Evolutionary conservation across 2,329 filamentous ascomycete species (phyloP), one percentile per base, ranked within the genome.

Genomic region (Leptoxyphium fumago): DNA sequence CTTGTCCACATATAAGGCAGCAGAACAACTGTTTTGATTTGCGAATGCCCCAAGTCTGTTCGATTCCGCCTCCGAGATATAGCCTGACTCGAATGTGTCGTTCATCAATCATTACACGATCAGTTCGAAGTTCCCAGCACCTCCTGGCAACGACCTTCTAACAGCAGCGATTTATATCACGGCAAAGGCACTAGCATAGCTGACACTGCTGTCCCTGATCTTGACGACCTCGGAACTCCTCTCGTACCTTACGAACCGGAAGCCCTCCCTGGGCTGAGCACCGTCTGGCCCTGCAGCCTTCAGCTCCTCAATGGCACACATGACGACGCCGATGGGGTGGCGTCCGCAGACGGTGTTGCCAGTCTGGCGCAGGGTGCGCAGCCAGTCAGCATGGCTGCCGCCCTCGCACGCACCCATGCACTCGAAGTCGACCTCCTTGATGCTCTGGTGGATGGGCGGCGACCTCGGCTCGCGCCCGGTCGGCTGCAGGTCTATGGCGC

Each of bases 301-400:
- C 29, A 84, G 58, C 41, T 71, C 65, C 64, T 95, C 88, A 47
- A 96, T 63, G 0, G 82, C 87, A 0, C 88, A 86, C 85, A 98
- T 87, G 32, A 83, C 75, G 3, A 96, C 81, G 0, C 91, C 88
- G 54, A 98, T 96, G 0, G 91, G 91, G 66, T 98, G 91, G 41
- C 89, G 73, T 2, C 91, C 91, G 57, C 91, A 98, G 0, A 98
- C 85, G 0, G 91, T 95, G 55, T 98, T 98, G 11, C 77, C 76
- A 0, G 89, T 96, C 30, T 75, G 65, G 43, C 70, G 64, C 15
- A 98, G 63, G 36, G 77, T 80, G 2, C 75, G 68, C 13, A 84
- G 68, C 61, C 95, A 96, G 0, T 63, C 66, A 17, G 74, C 67
- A 55, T 94, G 82, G 7, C 65, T 71, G 1, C 89, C 88, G 2